Conservation (phyloP, 192 early-diverging fungal species). For the Cladochytrium replicatum region DNA sequence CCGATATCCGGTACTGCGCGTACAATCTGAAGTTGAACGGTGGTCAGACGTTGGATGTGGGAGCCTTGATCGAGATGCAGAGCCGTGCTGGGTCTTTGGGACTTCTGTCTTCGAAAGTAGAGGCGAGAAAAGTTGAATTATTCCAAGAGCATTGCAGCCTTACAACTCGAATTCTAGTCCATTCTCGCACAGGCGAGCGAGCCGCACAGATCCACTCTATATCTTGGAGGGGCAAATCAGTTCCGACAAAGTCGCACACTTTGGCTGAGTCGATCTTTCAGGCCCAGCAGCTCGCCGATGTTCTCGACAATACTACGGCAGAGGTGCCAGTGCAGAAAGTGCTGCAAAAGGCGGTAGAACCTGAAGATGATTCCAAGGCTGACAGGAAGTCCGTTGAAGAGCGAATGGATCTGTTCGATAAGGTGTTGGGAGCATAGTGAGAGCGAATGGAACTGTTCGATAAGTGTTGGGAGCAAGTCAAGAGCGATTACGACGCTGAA, state of each 20-base stretch:
- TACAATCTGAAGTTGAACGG: slow-evolving; percentile 41
- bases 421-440: slow-evolving; percentile 44
- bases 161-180: too few relatives aligned
- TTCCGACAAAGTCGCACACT: slow-evolving; percentile 23
- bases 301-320: background rate
- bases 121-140: too few relatives aligned
- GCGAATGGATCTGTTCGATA: slow-evolving; percentile 41
- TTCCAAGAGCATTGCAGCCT: too few relatives aligned
- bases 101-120: slow-evolving; percentile 37
- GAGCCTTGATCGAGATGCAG: slow-evolving; percentile 5
- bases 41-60: slow-evolving; percentile 5
- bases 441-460: slow-evolving; percentile 51
- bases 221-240: slow-evolving; percentile 32
- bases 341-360: slow-evolving; percentile 1
- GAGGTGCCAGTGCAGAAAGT: slow-evolving; percentile 16
- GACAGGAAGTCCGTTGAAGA: slow-evolving; percentile 17
- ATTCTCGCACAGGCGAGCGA: slow-evolving; percentile 30
- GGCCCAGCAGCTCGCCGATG: slow-evolving; percentile 15
- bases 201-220: slow-evolving; percentile 30
- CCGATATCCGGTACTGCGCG: slow-evolving; percentile 66
- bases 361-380: slow-evolving; percentile 8
- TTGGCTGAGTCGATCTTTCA: slow-evolving; percentile 4
- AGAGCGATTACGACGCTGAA: background rate
- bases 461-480: slow-evolving; percentile 17
- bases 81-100: slow-evolving; percentile 24